Evolutionary conservation across 176 grass and related monocot species (phyloP), one percentile per base, ranked within the genome.

Genomic region (Miscanthus lutarioriparius): DNA sequence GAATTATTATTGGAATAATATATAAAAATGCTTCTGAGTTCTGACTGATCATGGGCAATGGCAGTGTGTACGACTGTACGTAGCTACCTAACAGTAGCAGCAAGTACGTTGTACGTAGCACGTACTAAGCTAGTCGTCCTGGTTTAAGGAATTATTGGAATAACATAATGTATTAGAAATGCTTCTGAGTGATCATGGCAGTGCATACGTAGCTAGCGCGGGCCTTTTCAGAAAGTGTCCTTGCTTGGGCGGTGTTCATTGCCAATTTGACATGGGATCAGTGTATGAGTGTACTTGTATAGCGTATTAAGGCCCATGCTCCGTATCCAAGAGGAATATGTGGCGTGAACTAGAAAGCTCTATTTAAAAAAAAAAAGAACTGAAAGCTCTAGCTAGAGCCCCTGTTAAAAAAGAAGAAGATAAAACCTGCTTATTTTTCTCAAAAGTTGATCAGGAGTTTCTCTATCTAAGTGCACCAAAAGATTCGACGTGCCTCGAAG

Each of bases 241-340:
- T 39, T 36, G 35, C 67, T 70, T 70, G 67, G 22, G 17, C 37
- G 20, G 36, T 25, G 67, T 70, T 70, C 20, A 41, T 70, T 37
- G 67, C 37, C 22, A 41, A 41, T 70, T 41, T 70, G 67, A 41
- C 67, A 41, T 14, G 37, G 67, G 1, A 23, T 41, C 67, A 14
- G 37, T 70, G 37, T 70, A 20, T 3, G 67, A 5, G 36, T 20
- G 67, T 70, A 70, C 67, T 20, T 38, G 63, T 65, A 35, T 54
- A 59, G 56, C 22, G 22, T 33, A 39, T 37, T 38, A 19, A 22
- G 17, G 33, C 10, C 10, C 66, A 36, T 69, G 33, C 66, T 69
- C 66, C 66, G 66, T 69, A 69, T 22, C 33, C 66, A 69, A 38
- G 35, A 69, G 66, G 35, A 69, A 69, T 69, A 25, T 41, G 39